Evolutionary conservation across 139 green algal species (phyloP).

Genomic region (Tetradesmus obliquus): DNA sequence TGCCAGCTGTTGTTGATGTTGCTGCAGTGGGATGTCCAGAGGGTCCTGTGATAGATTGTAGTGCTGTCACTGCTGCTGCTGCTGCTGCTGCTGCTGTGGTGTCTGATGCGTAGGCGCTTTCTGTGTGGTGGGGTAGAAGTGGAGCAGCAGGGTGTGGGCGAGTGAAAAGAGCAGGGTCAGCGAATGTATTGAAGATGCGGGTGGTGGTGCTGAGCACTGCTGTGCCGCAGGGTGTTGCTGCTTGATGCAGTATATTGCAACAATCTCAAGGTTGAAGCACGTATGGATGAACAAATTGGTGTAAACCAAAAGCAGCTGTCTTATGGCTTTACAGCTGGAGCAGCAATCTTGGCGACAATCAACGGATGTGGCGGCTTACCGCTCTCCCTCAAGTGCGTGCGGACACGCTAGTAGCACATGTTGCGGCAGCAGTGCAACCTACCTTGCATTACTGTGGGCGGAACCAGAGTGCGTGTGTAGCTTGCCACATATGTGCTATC

Average conservation of each 20-base stretch:
- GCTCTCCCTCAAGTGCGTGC: too few species aligned
- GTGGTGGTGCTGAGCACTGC: background rate
- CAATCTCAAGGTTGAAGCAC: too few species aligned
- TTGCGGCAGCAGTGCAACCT: background rate
- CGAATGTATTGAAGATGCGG: too few species aligned
- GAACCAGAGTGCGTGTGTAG: slow-evolving; percentile 41
- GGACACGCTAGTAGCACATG: too few species aligned
- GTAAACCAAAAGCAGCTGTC: too few species aligned
- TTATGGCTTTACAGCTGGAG: too few species aligned
- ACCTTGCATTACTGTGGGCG: background rate
- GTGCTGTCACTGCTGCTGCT: background rate
- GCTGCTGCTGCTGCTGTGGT: background rate
- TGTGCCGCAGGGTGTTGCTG: too few species aligned
- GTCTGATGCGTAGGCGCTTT: background rate
- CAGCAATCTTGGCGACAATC: too few species aligned
- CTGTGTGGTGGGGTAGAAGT: background rate
- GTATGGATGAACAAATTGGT: too few species aligned
- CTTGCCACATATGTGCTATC: slow-evolving; percentile 55
- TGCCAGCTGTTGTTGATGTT: background rate
- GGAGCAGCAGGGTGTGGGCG: background rate
- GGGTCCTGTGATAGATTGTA: background rate
- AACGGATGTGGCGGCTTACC: too few species aligned
- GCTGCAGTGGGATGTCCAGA: background rate
- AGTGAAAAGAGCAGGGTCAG: background rate
- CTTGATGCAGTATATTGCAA: too few species aligned